phyloP scores from a whole-genome alignment of 2,329 filamentous ascomycete genomes.

The Beauveria pseudobassiana region DNA sequence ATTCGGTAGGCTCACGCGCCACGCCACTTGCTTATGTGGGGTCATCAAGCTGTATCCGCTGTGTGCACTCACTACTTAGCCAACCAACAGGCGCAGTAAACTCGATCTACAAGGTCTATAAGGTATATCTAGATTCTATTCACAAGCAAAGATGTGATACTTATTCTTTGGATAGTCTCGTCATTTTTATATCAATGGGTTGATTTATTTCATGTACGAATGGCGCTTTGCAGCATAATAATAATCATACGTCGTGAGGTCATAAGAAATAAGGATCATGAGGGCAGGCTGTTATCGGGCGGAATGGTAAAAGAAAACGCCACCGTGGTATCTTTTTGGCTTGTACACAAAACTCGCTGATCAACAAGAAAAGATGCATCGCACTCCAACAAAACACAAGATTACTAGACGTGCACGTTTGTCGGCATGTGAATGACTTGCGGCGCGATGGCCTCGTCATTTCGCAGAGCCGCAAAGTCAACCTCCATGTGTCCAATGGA shows the following conservation, averaged over 20 bases:
- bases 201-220: background rate
- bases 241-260: background rate
- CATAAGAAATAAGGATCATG: background rate
- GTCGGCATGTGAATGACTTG: background rate
- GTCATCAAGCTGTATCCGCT: too few species aligned
- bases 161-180: background rate
- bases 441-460: background rate
- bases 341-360: slow-evolving; percentile 5
- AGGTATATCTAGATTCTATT: background rate
- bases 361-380: background rate
- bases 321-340: slow-evolving; percentile 5
- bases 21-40: background rate
- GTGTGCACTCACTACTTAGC: background rate
- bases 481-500: slow-evolving; percentile 9
- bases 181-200: background rate
- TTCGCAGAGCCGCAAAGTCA: background rate
- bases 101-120: background rate
- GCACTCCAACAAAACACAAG: background rate
- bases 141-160: background rate
- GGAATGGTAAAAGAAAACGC: background rate
- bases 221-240: background rate
- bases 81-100: background rate
- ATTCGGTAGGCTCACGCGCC: background rate
- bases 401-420: background rate
- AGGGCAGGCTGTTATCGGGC: background rate